Conservation (phyloP, 371 early-diverging fungal genomes). For the Apophysomyces sp. region DNA sequence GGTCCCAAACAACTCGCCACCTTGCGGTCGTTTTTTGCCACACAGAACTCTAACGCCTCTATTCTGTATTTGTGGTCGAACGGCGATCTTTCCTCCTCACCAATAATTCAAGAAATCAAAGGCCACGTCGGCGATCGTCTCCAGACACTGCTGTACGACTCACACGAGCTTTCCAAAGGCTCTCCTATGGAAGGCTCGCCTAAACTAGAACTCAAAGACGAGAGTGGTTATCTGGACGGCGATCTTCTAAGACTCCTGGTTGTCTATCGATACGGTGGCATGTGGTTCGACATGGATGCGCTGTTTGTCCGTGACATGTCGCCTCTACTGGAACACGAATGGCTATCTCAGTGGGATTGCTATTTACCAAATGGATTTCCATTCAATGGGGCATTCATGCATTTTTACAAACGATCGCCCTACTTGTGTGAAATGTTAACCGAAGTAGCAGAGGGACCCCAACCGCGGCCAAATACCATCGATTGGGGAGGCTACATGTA, state of each 20-base stretch:
- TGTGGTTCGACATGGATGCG: conserved; percentile 63
- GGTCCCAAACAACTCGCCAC: conserved; percentile 51
- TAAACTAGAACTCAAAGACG: conserved; percentile 43
- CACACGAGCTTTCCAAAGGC: conserved; percentile 38
- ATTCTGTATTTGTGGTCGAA: conserved; percentile 53
- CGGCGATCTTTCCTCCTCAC: conserved; percentile 37
- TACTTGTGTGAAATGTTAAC: conserved; percentile 54
- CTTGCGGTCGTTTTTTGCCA: conserved; percentile 51
- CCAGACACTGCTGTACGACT: conserved; percentile 29
- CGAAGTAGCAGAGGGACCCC: conserved; percentile 50
- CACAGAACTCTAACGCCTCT: conserved; percentile 37
- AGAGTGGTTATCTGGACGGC: conserved; percentile 51
- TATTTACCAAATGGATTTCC: conserved; percentile 53
- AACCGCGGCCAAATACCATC: conserved; percentile 44
- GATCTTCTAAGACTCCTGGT: conserved; percentile 49
- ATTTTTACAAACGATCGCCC: conserved; percentile 45
- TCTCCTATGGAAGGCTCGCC: conserved; percentile 49
- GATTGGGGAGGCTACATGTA: conserved; percentile 59
- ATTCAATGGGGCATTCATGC: conserved; percentile 58
- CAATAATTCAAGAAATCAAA: conserved; percentile 36
- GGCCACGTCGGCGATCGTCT: conserved; percentile 37
- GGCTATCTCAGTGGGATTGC: conserved; percentile 58
- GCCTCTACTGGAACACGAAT: conserved; percentile 51
- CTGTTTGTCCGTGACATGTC: conserved; percentile 52
- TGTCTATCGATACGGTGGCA: conserved; percentile 51